Base-by-base conservation (phyloP, 2,329 filamentous ascomycete species). In the Dactylellina haptotyla region DNA sequence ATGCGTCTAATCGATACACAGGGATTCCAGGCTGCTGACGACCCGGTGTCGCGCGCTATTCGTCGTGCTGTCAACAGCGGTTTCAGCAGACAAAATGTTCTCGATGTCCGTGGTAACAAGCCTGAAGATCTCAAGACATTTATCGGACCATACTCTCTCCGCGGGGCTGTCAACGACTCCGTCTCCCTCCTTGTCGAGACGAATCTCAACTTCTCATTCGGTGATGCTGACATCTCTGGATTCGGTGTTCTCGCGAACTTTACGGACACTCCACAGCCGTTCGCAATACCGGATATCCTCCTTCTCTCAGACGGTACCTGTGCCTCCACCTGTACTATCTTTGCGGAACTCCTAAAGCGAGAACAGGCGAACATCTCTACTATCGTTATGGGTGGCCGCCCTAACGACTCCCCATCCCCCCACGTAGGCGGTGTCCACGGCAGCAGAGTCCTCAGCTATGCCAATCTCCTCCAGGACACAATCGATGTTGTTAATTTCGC, bases 371-470 rank as follows among this genome's bases (percentile, higher is more conserved):
- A 80, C 2, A 83, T 84, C 79, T 84, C 83, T 2, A 82, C 84
- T 51, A 84, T 84, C 6, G 81, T 86, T 67, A 64, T 72, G 58
- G 67, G 86, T 6, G 71, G 20, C 79, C 61, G 61, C n/a, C 70
- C 70, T 2, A 66, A 74, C 41, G 62, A 74, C 23, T 37, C 43
- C 0, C 62, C 74, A 30, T 64, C 67, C 2, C 46, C 63, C n/a
- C 84, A 83, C 4, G 83, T 89, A 14, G 87, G 88, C 10, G 89
- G 88, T 18, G 84, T 87, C 50, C 87, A 89, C 77, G 89, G 88
- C 30, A 81, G 81, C 0, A 81, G 84, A 66, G 57, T 67, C 26
- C 62, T 74, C 20, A 50, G 32, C 9, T 66, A 39, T 23, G 48
- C 9, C 23, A 59, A 74, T 14, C 56, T 74, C 8, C 56, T 74